Evolutionary conservation across 1,284 basidiomycete genomes (phyloP), one percentile per base, ranked within the genome.

Genomic region (Vanrija sp.): DNA sequence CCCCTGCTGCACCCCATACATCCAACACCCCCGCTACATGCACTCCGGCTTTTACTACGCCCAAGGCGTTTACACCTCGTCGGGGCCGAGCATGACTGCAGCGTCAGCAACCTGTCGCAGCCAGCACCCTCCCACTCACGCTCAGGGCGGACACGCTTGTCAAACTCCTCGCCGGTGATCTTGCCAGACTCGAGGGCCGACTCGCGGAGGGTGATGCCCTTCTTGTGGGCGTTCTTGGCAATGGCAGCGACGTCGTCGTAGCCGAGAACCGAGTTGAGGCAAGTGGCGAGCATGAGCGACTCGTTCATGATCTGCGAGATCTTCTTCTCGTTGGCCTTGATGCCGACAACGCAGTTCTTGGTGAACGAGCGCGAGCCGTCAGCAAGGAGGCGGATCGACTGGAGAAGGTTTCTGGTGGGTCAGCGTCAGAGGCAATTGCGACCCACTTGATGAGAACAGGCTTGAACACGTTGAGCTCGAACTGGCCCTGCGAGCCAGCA

Each of bases 381-480:
- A 51, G 91, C 84, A 46, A 98, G 80, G 49, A 99, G 79, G 20
- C 95, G 86, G 72, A 98, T 94, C 71, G 89, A 94, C 76, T 95
- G 93, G 54, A 98, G 80, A 39, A 98, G 87, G 76, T 98, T 98
- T 81, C 94, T 96, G 78, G 95, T 93, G 64, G 44, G 47, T 41
- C 18, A 19, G 38, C 12, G 18, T 18, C 38, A 41, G n/a, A n/a
- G n/a, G n/a, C 38, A 41, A 19, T 10, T 39, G 3, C 4, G 18
- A 18, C 16, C 38, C 38, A 41, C 38, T 19, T 19, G 38, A 49
- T 49, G 31, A 98, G 87, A 60, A 98, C 92, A 42, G 96, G 96
- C 79, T 99, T 99, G 84, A 98, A 99, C 24, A 98, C 96, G 77
- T 99, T 98, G 68, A 97, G 78, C 89, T 99, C 96, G 71, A 99